A percentile compares a stretch with the other conserved stretches of the same genome.
These are phyloP conservation scores for Neopestalotiopsis sp. DNA, from an alignment of 2,329 filamentous ascomycete species.

Conservation along the genomic window DNA sequence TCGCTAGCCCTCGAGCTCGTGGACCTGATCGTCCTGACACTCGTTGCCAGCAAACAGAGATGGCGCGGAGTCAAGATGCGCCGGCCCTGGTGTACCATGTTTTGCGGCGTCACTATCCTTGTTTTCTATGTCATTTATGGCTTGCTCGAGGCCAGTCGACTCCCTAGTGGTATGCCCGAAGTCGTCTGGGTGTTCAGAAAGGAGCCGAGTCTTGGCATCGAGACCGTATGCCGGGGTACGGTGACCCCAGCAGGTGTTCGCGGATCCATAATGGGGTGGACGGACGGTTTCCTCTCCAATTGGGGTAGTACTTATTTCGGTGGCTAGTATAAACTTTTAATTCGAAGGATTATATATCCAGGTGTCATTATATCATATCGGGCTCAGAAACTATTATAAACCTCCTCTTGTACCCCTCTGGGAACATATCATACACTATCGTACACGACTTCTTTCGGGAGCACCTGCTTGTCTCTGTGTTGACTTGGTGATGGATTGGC, in stretches of 20 bases:
- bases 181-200: conserved; percentile 13
- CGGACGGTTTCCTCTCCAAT: conserved; percentile 13
- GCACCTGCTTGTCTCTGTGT: background rate
- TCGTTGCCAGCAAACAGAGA: conserved; percentile 14
- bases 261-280: conserved; percentile 15
- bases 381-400: background rate
- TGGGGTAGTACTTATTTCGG: conserved; percentile 14
- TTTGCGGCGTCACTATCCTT: conserved; percentile 21
- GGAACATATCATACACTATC: background rate
- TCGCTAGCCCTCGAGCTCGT: conserved; percentile 20
- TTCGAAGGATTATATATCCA: background rate
- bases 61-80: conserved; percentile 22
- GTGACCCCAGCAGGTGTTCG: background rate
- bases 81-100: conserved; percentile 26
- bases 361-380: background rate
- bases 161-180: conserved; percentile 11
- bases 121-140: conserved; percentile 13
- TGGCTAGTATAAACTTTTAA: background rate
- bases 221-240: conserved; percentile 12
- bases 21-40: conserved; percentile 21
- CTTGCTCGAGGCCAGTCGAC: conserved; percentile 6
- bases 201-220: conserved; percentile 14
- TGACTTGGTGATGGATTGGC: background rate
- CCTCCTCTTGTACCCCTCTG: background rate
- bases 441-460: background rate